Conservation (phyloP, 805 yeast species). For the Lipomyces kockii region DNA sequence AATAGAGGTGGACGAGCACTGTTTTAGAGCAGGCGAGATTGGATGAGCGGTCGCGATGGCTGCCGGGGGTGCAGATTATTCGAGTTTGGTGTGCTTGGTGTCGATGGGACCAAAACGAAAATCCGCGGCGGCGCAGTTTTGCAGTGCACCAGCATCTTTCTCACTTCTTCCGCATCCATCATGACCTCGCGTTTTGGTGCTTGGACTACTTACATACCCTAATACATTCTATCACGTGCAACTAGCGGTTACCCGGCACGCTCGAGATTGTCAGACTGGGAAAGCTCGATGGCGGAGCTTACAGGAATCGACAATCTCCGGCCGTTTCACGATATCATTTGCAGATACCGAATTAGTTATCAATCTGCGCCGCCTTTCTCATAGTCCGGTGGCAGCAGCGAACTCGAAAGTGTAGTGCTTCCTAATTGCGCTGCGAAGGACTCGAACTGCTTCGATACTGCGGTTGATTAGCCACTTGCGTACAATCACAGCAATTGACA, state of each 20-base stretch:
- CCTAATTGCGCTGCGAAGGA: not conserved
- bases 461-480: not conserved
- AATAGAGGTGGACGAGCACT: not conserved
- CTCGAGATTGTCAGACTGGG: not conserved
- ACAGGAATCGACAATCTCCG: not conserved
- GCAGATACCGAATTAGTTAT: not conserved
- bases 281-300: not conserved
- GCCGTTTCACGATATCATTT: not conserved
- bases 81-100: not conserved
- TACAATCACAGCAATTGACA: not conserved
- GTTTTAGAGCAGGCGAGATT: not conserved
- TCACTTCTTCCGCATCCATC: not conserved
- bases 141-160: not conserved
- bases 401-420: not conserved
- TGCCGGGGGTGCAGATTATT: not conserved
- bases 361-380: not conserved
- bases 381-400: not conserved
- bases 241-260: not conserved
- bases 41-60: not conserved
- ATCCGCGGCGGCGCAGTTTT: not conserved
- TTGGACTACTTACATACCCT: not conserved
- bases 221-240: not conserved
- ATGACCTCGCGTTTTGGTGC: not conserved
- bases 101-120: slow-evolving; percentile 1
- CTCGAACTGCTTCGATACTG: not conserved